A percentile compares a stretch with the other conserved stretches of the same genome.
phyloP scores from a whole-genome alignment of 768 basidiomycete genomes.

The Mycena pura region DNA sequence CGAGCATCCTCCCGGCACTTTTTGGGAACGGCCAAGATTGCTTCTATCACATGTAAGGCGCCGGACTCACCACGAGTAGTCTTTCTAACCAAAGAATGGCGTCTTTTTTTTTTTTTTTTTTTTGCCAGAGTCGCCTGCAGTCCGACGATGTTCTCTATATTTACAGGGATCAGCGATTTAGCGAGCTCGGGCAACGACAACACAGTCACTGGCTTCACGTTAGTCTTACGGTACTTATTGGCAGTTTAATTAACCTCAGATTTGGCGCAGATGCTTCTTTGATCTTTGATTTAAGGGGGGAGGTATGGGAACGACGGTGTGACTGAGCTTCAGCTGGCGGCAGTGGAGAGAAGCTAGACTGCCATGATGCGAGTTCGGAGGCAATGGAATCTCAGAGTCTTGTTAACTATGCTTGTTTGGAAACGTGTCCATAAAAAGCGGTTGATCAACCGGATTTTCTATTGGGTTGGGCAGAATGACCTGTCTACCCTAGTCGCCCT shows the following conservation, averaged over 20 bases:
- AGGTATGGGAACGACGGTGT: neutral
- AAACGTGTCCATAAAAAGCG: too few species aligned
- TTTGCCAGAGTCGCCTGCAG: neutral
- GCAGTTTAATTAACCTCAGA: neutral
- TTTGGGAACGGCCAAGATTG: neutral
- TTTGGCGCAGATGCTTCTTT: neutral
- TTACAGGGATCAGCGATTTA: neutral
- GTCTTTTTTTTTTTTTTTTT: neutral
- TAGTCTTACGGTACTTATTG: neutral
- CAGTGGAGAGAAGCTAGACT: too few species aligned
- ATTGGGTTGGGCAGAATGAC: too few species aligned
- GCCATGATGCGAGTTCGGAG: too few species aligned
- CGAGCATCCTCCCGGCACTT: neutral
- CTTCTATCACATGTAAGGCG: neutral
- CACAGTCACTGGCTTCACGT: too few species aligned
- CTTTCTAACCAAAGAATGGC: neutral
- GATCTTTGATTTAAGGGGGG: neutral
- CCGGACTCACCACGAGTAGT: neutral
- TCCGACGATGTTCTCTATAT: neutral
- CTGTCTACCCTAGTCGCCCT: too few species aligned
- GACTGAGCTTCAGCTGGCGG: neutral
- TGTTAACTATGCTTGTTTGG: too few species aligned
- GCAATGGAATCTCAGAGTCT: too few species aligned
- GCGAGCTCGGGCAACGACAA: neutral
- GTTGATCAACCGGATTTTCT: too few species aligned